A percentile compares a stretch with the other conserved stretches of the same genome.
phyloP scores from a whole-genome alignment of 768 basidiomycete species.

The Leccinum sublutescens region DNA sequence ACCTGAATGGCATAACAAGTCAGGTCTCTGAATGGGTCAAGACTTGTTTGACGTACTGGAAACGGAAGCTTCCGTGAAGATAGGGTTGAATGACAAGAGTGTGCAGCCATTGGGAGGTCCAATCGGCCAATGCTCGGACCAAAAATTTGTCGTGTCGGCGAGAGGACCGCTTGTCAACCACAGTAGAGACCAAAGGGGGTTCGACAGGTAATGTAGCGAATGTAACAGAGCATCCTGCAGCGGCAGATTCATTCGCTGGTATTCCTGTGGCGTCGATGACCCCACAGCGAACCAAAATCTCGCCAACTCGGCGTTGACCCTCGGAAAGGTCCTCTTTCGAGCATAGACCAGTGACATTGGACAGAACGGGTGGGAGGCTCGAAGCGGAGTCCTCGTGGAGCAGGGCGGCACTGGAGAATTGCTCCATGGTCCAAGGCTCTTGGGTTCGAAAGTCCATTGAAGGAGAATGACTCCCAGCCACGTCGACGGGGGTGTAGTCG shows the following conservation, averaged over 20 bases:
- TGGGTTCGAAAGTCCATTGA: slow-evolving; percentile 8
- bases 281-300: slow-evolving; percentile 22
- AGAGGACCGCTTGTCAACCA: not conserved
- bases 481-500: not conserved
- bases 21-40: not conserved
- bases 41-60: slow-evolving; percentile 20
- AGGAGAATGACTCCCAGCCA: not conserved
- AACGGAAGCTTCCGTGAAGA: slow-evolving; percentile 13
- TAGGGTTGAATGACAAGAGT: slow-evolving; percentile 24
- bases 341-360: not conserved
- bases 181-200: not conserved
- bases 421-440: not conserved
- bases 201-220: not conserved
- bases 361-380: not conserved
- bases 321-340: slow-evolving; percentile 10
- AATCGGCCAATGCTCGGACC: slow-evolving; percentile 18
- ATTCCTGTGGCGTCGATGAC: slow-evolving; percentile 11
- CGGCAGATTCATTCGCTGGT: not conserved
- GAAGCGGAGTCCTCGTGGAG: not conserved
- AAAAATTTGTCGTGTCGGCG: slow-evolving; percentile 6
- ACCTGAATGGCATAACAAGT: slow-evolving; percentile 12
- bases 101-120: slow-evolving; percentile 29
- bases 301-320: slow-evolving; percentile 19
- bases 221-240: not conserved
- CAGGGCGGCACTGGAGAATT: not conserved